Conservation (phyloP, 306 rosid genomes). For the Cicer bijugum region DNA sequence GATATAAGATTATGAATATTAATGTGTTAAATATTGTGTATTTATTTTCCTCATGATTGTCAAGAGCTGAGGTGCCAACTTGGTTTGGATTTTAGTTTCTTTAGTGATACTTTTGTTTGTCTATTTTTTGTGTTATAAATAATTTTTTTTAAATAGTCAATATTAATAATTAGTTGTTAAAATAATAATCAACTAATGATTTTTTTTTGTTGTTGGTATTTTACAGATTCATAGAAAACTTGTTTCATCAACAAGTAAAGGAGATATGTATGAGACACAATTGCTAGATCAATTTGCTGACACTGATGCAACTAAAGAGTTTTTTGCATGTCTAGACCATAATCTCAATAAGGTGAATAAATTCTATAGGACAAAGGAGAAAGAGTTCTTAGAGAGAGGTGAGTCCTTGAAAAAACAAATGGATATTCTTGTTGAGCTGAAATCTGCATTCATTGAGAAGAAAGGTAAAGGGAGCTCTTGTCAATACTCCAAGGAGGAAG, state of each 20-base stretch:
- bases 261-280: constrained; percentile 91
- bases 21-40: background rate
- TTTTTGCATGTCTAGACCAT: constrained; percentile 77
- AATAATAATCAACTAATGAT: background rate
- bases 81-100: no score
- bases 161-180: no score
- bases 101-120: no score
- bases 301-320: constrained; percentile 78
- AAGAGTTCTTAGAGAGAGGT: constrained; percentile 86
- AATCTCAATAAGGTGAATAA: constrained; percentile 91
- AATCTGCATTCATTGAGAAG: constrained; percentile 62
- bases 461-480: constrained; percentile 49
- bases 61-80: no score
- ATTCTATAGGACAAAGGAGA: constrained; percentile 77
- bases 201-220: background rate
- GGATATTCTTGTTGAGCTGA: constrained; percentile 75
- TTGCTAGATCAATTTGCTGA: constrained; percentile 83
- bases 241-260: constrained; percentile 74
- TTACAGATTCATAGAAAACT: constrained; percentile 84
- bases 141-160: no score
- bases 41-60: background rate
- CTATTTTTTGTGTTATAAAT: no score
- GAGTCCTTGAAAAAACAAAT: constrained; percentile 82
- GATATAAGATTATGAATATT: background rate
- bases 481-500: constrained; percentile 72